These are phyloP conservation scores for Hansfordia pulvinata DNA, from an alignment of 2,329 filamentous ascomycete species.

Conservation along the genomic window DNA sequence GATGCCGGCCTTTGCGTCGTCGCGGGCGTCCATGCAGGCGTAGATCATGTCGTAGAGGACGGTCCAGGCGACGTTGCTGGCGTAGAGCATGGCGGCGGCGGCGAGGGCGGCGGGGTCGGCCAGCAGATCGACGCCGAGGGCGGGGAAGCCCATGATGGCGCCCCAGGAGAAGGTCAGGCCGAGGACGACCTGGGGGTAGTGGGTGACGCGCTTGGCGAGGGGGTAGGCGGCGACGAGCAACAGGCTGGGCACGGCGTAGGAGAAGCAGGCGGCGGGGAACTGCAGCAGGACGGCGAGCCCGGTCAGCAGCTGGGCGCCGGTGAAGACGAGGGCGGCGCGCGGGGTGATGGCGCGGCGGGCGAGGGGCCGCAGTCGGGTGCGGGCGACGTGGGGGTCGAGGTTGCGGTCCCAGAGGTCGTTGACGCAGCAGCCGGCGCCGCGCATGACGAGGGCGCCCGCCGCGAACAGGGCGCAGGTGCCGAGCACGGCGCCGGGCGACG, in stretches of 20 bases:
- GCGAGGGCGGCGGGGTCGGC: constrained; percentile 45
- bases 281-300: constrained; percentile 65
- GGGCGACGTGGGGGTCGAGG: constrained; percentile 65
- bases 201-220: constrained; percentile 71
- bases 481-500: constrained; percentile 45
- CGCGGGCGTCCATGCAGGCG: constrained; percentile 81
- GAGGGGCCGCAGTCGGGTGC: constrained; percentile 68
- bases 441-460: constrained; percentile 69
- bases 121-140: constrained; percentile 65
- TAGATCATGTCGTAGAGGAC: constrained; percentile 89
- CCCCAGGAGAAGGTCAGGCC: constrained; percentile 85
- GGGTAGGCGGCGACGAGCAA: constrained; percentile 65
- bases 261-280: constrained; percentile 61
- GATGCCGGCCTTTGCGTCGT: constrained; percentile 76
- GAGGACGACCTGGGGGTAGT: constrained; percentile 76
- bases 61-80: constrained; percentile 75
- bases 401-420: constrained; percentile 88
- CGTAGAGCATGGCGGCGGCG: constrained; percentile 58
- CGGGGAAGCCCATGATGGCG: constrained; percentile 76
- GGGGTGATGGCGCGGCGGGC: constrained; percentile 66
- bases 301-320: constrained; percentile 58
- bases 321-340: constrained; percentile 58
- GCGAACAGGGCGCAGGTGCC: constrained; percentile 59
- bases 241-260: constrained; percentile 64
- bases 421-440: constrained; percentile 76